phyloP scores from a whole-genome alignment of 352 stramenopile genomes.

The Blastocystis sp. region DNA sequence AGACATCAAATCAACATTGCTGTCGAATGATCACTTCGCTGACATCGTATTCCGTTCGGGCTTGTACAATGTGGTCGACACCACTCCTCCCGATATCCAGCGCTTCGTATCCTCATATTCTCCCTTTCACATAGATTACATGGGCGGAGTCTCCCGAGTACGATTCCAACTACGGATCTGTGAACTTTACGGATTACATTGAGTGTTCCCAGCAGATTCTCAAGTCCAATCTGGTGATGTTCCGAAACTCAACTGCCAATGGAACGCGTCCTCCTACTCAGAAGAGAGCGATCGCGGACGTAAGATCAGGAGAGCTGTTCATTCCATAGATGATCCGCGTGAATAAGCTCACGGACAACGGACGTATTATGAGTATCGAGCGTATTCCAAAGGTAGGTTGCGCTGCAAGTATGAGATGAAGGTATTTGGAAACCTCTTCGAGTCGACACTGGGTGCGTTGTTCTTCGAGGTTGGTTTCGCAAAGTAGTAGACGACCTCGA shows the following conservation, averaged over 20 bases:
- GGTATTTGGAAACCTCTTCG: background rate
- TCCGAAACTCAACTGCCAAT: background rate
- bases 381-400: background rate
- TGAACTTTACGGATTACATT: background rate
- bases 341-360: background rate
- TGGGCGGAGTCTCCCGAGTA: background rate
- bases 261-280: background rate
- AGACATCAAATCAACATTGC: background rate
- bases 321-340: background rate
- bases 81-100: background rate
- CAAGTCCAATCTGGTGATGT: background rate
- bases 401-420: background rate
- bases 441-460: background rate
- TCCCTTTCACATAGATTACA: background rate
- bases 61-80: background rate
- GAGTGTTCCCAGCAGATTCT: background rate
- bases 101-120: background rate
- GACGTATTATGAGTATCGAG: background rate
- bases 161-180: background rate
- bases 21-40: background rate
- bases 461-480: constrained; percentile 1
- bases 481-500: no score
- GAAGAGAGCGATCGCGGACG: background rate
- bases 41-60: background rate
- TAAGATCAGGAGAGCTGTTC: no score